A percentile compares a stretch with the other conserved stretches of the same genome.
phyloP scores from a whole-genome alignment of 305 asterid genomes.

The Coffea humblotiana region DNA sequence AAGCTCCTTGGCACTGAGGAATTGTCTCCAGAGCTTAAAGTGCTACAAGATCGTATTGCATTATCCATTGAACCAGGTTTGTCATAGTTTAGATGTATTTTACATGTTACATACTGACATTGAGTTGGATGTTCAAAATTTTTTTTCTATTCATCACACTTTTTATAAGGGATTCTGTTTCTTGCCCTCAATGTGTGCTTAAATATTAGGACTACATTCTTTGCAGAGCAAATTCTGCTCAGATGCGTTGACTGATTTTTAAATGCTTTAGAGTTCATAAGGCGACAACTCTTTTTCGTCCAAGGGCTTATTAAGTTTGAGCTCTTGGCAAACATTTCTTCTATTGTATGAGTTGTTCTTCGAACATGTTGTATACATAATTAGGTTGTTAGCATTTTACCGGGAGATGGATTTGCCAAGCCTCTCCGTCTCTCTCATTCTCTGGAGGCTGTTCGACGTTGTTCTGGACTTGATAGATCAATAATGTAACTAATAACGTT shows the following conservation, averaged over 20 bases:
- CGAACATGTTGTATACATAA: neutral
- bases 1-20: slow-evolving; percentile 92
- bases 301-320: neutral
- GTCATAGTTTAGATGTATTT: neutral
- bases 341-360: neutral
- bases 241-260: neutral
- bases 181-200: neutral
- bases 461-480: neutral
- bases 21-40: slow-evolving; percentile 83
- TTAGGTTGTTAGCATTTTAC: neutral
- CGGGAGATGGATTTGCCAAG: slow-evolving; percentile 1
- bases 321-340: neutral
- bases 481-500: neutral
- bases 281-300: neutral
- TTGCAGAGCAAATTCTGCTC: neutral
- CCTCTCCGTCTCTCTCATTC: neutral
- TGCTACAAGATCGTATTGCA: slow-evolving; percentile 86
- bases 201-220: neutral
- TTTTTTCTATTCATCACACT: neutral
- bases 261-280: neutral
- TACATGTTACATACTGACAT: neutral
- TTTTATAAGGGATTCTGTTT: neutral
- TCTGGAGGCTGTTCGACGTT: neutral
- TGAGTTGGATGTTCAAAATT: neutral
- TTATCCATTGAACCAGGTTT: slow-evolving; percentile 82